These are phyloP conservation scores for Dispira parvispora DNA, from an alignment of 192 early-diverging fungal species.

Conservation along the genomic window DNA sequence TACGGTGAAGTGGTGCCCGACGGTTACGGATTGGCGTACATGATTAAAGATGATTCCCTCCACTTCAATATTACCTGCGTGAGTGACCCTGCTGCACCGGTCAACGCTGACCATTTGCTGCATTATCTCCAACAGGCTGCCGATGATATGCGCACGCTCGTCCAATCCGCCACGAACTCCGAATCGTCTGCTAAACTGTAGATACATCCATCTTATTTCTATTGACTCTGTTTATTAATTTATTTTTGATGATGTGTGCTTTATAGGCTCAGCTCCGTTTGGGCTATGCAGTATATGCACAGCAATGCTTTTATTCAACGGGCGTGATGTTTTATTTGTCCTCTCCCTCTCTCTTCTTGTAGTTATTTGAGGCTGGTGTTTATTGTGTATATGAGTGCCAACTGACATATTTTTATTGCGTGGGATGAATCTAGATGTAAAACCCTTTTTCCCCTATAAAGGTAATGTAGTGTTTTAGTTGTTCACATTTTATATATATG, in stretches of 20 bases:
- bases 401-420: no score
- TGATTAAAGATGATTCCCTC: conserved; percentile 70
- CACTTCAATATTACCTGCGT: conserved; percentile 77
- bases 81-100: conserved; percentile 36
- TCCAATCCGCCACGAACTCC: conserved; percentile 26
- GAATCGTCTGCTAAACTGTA: conserved; percentile 1
- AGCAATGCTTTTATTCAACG: no score
- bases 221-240: not conserved
- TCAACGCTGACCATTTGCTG: conserved; percentile 43
- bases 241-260: not conserved
- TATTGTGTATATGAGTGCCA: no score
- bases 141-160: conserved; percentile 54
- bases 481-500: no score
- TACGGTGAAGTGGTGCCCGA: conserved; percentile 75
- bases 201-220: not conserved
- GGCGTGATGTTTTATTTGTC: no score
- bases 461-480: no score
- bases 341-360: no score
- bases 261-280: not conserved
- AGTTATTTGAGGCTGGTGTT: no score
- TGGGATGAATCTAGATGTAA: no score
- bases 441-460: no score
- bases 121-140: conserved; percentile 77
- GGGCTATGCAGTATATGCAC: no score
- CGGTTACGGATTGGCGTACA: conserved; percentile 88